phyloP scores from a whole-genome alignment of 163 green algal species.

The Prototheca stagnorum region DNA sequence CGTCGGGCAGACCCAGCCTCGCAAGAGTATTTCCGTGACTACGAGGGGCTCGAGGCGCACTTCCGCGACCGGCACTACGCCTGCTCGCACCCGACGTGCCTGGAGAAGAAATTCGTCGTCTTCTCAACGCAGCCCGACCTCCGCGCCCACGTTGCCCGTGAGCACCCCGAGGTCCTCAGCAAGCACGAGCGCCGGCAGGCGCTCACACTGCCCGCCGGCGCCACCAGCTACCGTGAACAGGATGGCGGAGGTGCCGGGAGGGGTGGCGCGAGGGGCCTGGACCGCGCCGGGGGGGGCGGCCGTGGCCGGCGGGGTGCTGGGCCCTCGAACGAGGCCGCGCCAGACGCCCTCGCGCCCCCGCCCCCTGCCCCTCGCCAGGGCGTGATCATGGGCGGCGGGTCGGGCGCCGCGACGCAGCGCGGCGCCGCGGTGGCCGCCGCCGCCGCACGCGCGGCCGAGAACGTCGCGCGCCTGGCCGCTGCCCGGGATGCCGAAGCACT shows the following conservation, averaged over 20 bases:
- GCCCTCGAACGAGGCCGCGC: too few relatives aligned
- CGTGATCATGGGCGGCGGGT: constrained; percentile 35
- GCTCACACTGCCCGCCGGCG: constrained; percentile 23
- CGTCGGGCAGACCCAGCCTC: constrained; percentile 38
- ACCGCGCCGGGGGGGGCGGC: too few relatives aligned
- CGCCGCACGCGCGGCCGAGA: not conserved
- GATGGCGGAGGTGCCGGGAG: not conserved
- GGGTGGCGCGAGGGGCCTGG: not conserved
- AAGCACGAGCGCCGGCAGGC: constrained; percentile 45
- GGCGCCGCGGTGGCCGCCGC: constrained; percentile 6
- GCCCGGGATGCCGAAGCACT: not conserved
- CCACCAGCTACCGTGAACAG: constrained; percentile 6
- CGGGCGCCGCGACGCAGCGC: constrained; percentile 9
- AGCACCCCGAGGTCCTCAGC: constrained; percentile 54
- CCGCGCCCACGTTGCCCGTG: constrained; percentile 6
- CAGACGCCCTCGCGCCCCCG: constrained; percentile 1
- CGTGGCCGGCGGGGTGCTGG: too few relatives aligned
- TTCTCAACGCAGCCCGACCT: constrained; percentile 32
- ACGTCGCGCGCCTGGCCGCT: constrained; percentile 9
- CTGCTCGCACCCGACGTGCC: constrained; percentile 64
- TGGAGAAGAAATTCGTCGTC: constrained; percentile 80
- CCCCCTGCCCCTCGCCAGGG: constrained; percentile 5
- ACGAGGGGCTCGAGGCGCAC: constrained; percentile 72
- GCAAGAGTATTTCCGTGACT: constrained; percentile 84
- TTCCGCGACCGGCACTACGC: constrained; percentile 58